Conservation (phyloP, 352 stramenopile species). For the Pythium catenulatum region DNA sequence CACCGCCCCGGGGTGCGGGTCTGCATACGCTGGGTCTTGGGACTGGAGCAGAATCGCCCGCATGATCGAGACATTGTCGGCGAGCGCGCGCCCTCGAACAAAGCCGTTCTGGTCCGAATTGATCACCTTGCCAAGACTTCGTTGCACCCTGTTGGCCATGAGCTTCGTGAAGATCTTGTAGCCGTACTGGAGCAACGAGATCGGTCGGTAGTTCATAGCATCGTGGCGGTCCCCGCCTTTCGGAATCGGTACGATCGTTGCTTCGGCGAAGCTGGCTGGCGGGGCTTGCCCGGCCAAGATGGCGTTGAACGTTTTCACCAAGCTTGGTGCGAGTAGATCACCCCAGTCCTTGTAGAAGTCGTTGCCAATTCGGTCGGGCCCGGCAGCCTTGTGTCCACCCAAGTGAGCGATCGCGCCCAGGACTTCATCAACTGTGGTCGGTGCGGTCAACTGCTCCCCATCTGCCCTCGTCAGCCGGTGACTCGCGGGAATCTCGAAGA, state of each 20-base stretch:
- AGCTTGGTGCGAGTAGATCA: background rate
- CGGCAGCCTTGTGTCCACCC: slow-evolving; percentile 10
- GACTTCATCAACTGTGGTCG: slow-evolving; percentile 5
- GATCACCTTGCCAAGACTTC: background rate
- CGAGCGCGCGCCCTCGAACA: background rate
- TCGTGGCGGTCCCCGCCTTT: slow-evolving; percentile 48
- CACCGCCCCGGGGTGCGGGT: background rate
- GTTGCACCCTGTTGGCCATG: slow-evolving; percentile 9
- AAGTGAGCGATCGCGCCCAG: background rate
- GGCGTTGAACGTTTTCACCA: background rate
- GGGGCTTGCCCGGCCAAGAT: background rate
- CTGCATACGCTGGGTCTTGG: background rate
- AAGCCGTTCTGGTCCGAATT: slow-evolving; percentile 52
- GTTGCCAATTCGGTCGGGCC: slow-evolving; percentile 14
- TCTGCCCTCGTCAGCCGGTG: background rate
- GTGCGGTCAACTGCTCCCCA: background rate
- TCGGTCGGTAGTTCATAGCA: slow-evolving; percentile 52
- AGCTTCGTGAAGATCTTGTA: slow-evolving; percentile 60
- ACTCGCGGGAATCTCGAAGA: background rate
- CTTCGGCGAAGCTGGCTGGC: background rate
- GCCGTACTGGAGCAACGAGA: slow-evolving; percentile 18
- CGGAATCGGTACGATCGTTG: slow-evolving; percentile 37
- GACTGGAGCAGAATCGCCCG: background rate
- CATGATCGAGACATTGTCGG: background rate
- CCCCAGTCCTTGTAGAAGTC: slow-evolving; percentile 18